Conservation (phyloP, 1,284 basidiomycete genomes). For the Cerioporus squamosus region DNA sequence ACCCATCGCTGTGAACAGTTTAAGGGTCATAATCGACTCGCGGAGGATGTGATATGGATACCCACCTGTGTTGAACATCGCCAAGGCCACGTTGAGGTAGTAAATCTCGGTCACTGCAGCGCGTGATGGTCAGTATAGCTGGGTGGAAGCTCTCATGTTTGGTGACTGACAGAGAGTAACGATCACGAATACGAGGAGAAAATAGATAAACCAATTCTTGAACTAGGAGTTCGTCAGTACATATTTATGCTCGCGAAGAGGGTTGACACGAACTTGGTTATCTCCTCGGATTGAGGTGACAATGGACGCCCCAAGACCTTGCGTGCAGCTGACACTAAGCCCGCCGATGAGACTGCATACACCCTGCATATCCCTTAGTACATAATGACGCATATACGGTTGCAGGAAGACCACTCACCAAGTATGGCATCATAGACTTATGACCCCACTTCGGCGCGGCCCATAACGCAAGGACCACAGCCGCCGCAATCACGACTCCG, state of each 20-base stretch:
- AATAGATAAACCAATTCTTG: constrained; percentile 66
- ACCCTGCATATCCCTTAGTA: constrained; percentile 22
- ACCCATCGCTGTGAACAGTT: constrained; percentile 36
- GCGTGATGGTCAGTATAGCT: neutral
- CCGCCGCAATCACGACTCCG: constrained; percentile 40
- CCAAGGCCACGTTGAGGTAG: constrained; percentile 73
- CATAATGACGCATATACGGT: neutral
- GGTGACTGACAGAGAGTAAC: constrained; percentile 47
- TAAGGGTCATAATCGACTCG: neutral
- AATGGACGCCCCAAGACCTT: constrained; percentile 68
- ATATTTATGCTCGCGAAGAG: neutral
- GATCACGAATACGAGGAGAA: constrained; percentile 58
- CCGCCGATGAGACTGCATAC: constrained; percentile 73
- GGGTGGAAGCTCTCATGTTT: neutral
- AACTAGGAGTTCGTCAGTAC: constrained; percentile 34
- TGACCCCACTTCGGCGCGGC: constrained; percentile 63
- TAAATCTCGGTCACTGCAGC: constrained; percentile 57
- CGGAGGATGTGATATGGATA: neutral
- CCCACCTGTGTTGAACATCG: constrained; percentile 63
- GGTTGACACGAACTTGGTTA: constrained; percentile 30
- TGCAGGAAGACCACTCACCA: constrained; percentile 20
- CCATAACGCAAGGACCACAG: constrained; percentile 46
- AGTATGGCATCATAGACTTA: constrained; percentile 67
- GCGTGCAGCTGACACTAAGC: constrained; percentile 68
- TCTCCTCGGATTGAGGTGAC: constrained; percentile 63